Evolutionary conservation across 768 basidiomycete genomes (phyloP).

Genomic region (Boletus tylopilopsis): DNA sequence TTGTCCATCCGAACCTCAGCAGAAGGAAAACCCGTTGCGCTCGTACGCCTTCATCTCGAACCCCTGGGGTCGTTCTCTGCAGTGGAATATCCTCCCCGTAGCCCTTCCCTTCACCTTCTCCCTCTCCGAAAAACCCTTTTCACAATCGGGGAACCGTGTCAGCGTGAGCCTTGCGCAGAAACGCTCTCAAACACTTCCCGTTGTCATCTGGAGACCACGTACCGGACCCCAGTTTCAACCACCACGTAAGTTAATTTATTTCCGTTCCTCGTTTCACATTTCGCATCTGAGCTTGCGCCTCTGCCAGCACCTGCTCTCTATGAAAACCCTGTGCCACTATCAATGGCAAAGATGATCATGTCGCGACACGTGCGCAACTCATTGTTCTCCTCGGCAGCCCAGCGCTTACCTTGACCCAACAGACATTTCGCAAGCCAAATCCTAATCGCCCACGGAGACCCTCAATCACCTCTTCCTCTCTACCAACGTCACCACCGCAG

Average conservation of each 20-base stretch:
- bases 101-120: slow-evolving; percentile 27
- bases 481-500: slow-evolving; percentile 28
- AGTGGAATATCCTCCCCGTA: slow-evolving; percentile 26
- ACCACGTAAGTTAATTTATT: slow-evolving; percentile 30
- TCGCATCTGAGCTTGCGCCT: neutral
- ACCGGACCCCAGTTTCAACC: slow-evolving; percentile 28
- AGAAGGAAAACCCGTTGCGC: slow-evolving; percentile 12
- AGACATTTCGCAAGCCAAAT: slow-evolving; percentile 35
- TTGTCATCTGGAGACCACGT: slow-evolving; percentile 23
- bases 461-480: slow-evolving; percentile 19
- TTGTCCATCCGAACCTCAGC: slow-evolving; percentile 15
- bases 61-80: slow-evolving; percentile 20
- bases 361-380: slow-evolving; percentile 42
- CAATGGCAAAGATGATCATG: slow-evolving; percentile 54
- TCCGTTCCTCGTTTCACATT: neutral
- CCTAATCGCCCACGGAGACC: slow-evolving; percentile 24
- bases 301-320: slow-evolving; percentile 41
- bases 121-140: slow-evolving; percentile 19
- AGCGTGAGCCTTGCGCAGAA: slow-evolving; percentile 7
- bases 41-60: slow-evolving; percentile 1
- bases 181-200: slow-evolving; percentile 12
- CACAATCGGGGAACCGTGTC: slow-evolving; percentile 7
- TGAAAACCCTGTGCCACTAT: slow-evolving; percentile 40
- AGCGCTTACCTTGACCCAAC: neutral
- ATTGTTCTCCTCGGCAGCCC: neutral